A percentile compares a stretch with the other conserved stretches of the same genome.
Evolutionary conservation across 2,329 filamentous ascomycete species (phyloP).

Genomic region (Talaromyces atroroseus): DNA sequence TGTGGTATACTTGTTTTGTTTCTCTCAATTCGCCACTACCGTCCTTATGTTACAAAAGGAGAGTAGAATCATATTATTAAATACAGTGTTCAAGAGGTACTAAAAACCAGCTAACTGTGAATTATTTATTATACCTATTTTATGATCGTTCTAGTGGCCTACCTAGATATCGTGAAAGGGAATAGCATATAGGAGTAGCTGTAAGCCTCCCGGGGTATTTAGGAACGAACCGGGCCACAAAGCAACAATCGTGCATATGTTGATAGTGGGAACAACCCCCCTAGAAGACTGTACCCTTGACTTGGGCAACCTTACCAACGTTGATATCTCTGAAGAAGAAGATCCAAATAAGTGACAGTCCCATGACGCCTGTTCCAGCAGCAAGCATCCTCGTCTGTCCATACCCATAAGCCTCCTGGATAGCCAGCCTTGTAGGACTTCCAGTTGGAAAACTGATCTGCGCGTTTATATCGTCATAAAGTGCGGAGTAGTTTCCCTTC

Average conservation of each 20-base stretch:
- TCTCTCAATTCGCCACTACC: background rate
- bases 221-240: too few relatives aligned
- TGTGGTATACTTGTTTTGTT: background rate
- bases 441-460: slow-evolving; percentile 34
- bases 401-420: slow-evolving; percentile 44
- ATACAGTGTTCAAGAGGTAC: background rate
- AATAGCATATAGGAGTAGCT: too few relatives aligned
- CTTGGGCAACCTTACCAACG: slow-evolving; percentile 40
- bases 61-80: background rate
- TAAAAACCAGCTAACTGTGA: background rate
- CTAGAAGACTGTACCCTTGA: slow-evolving; percentile 50
- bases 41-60: background rate
- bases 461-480: slow-evolving; percentile 8
- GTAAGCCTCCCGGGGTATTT: too few relatives aligned
- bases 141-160: too few relatives aligned
- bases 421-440: slow-evolving; percentile 38
- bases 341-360: slow-evolving; percentile 27
- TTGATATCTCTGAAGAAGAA: slow-evolving; percentile 46
- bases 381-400: slow-evolving; percentile 41
- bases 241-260: background rate
- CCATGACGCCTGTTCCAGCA: slow-evolving; percentile 24
- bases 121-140: background rate
- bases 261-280: background rate
- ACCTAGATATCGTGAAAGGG: too few relatives aligned
- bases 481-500: background rate